phyloP scores from a whole-genome alignment of 768 basidiomycete species.

The Trametes elegans region DNA sequence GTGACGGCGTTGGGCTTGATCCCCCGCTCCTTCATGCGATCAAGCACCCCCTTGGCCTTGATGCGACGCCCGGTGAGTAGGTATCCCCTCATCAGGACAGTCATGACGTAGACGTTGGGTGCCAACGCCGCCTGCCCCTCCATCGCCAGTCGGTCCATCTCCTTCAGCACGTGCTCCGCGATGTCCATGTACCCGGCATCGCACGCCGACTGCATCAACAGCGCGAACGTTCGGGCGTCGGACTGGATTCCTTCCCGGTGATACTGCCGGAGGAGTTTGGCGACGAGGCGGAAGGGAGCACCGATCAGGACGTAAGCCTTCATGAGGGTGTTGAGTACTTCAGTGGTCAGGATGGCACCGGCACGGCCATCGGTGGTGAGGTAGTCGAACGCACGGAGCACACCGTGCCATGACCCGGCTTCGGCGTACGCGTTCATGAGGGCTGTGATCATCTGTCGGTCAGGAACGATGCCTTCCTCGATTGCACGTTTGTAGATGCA shows the following conservation, averaged over 20 bases:
- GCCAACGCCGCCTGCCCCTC: conserved; percentile 38
- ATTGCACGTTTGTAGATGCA: conserved; percentile 64
- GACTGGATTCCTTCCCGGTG: conserved; percentile 51
- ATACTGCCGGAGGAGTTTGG: conserved; percentile 55
- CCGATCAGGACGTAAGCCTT: conserved; percentile 83
- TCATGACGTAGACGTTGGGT: conserved; percentile 60
- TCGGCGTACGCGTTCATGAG: conserved; percentile 85
- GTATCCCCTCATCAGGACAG: conserved; percentile 74
- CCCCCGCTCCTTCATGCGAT: conserved; percentile 65
- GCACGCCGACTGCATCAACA: conserved; percentile 79
- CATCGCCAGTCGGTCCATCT: conserved; percentile 55
- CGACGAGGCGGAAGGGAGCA: conserved; percentile 67
- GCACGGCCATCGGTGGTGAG: conserved; percentile 39
- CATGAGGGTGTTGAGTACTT: conserved; percentile 74
- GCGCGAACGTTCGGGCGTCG: conserved; percentile 61
- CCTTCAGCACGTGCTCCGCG: conserved; percentile 63
- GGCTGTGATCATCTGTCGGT: conserved; percentile 61
- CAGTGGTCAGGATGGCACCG: conserved; percentile 47
- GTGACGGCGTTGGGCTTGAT: conserved; percentile 69
- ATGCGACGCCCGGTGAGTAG: conserved; percentile 51
- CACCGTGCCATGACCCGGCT: conserved; percentile 75
- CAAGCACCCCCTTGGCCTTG: conserved; percentile 63
- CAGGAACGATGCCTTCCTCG: conserved; percentile 58
- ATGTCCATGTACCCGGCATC: conserved; percentile 63
- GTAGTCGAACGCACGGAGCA: conserved; percentile 67